Evolutionary conservation across 768 basidiomycete genomes (phyloP), one percentile per base, ranked within the genome.

Genomic region (Boletellus ananiceps): DNA sequence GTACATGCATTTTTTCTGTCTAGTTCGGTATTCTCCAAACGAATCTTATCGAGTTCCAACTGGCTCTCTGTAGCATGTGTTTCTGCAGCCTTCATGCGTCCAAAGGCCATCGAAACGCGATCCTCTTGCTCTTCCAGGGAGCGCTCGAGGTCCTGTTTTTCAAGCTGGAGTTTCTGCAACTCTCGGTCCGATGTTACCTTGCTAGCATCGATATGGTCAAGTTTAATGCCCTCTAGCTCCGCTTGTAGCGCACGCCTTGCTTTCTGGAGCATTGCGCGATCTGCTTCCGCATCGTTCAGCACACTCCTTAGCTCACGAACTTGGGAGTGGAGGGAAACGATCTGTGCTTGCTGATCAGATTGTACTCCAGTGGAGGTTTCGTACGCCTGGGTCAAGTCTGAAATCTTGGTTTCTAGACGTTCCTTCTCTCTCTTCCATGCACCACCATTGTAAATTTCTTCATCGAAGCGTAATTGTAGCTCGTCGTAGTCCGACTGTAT

Each of bases 341-440:
- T 91, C 54, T 91, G 91, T 0, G 83, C 73, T 61, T 91, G 89
- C 57, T 92, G 91, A 57, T 92, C 90, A 0, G 81, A 71, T 58
- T 90, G 88, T 0, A 80, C 84, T 35, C 76, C 77, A 1, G 76
- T 78, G 2, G 88, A 84, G 1, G 83, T 74, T 56, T 90, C 87
- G 62, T 84, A 90, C 1, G 85, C 88, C 47, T 81, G 83, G 19
- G 79, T 83, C 50, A 90, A 61, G 63, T 92, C 86, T 5, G 64
- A 65, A 46, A 93, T 88, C 76, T 88, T 91, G 45, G 80, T 85
- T 52, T 93, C 88, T 70, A 92, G 72, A 11, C 88, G 84, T 50
- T 92, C 89, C 65, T 83, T 89, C 71, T 93, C 90, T 61, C 88
- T 86, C 71, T 85, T 86, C 91, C 89, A 92, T 4, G 84, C 80